Conservation (phyloP, 306 rosid genomes). For the Astragalus glycyphyllos region DNA sequence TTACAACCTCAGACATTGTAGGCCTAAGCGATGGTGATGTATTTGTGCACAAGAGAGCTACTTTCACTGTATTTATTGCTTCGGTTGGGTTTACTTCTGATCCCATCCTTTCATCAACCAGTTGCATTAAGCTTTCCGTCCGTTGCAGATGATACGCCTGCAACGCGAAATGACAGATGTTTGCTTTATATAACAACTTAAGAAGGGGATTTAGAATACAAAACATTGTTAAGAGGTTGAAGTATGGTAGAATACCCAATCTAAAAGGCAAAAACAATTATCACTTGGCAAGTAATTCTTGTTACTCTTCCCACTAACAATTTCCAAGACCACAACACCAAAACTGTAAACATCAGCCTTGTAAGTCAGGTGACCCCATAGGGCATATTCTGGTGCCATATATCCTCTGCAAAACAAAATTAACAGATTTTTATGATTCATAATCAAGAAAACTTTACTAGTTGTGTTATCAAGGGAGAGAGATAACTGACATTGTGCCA, state of each 20-base stretch:
- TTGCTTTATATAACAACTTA: slow-evolving; percentile 28
- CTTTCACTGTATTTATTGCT: slow-evolving; percentile 55
- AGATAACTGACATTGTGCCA: slow-evolving; percentile 62
- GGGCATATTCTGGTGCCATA: slow-evolving; percentile 79
- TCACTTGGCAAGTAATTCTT: slow-evolving; percentile 51
- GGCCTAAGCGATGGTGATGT: slow-evolving; percentile 62
- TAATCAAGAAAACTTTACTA: slow-evolving; percentile 20
- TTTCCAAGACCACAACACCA: slow-evolving; percentile 66
- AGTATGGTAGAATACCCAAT: slow-evolving; percentile 52
- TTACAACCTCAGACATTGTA: slow-evolving; percentile 65
- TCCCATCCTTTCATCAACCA: slow-evolving; percentile 62
- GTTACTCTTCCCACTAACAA: slow-evolving; percentile 56
- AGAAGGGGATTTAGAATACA: background rate
- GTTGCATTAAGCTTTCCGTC: slow-evolving; percentile 46
- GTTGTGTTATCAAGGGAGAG: slow-evolving; percentile 36
- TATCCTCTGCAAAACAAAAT: slow-evolving; percentile 61
- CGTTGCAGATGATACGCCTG: slow-evolving; percentile 49
- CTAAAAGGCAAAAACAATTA: slow-evolving; percentile 64
- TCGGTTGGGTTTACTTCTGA: slow-evolving; percentile 52
- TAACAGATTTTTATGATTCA: slow-evolving; percentile 15
- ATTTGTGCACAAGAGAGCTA: slow-evolving; percentile 62
- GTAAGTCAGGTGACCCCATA: slow-evolving; percentile 61
- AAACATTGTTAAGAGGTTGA: slow-evolving; percentile 41
- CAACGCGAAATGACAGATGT: slow-evolving; percentile 24
- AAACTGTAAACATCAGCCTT: slow-evolving; percentile 74